A percentile compares a stretch with the other conserved stretches of the same genome.
Evolutionary conservation across 208 protist species (phyloP).

Genomic region (Leishmania turanica): DNA sequence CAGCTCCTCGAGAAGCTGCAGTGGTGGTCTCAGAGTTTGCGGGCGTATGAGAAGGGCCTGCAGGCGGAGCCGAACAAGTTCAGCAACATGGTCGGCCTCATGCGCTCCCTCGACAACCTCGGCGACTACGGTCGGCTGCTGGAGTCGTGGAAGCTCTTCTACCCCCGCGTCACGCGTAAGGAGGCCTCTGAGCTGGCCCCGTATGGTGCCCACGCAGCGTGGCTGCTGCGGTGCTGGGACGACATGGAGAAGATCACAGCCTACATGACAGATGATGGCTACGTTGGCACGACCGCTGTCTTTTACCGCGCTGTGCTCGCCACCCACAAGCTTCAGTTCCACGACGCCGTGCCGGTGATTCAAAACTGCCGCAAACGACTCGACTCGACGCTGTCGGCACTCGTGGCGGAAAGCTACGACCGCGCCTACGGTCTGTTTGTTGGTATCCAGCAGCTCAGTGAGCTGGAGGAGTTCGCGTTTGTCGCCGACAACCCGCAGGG

Average conservation of each 20-base stretch:
- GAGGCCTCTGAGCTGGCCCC: slow-evolving; percentile 90
- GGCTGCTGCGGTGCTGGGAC: slow-evolving; percentile 94
- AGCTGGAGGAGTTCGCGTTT: slow-evolving; percentile 98
- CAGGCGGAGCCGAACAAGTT: slow-evolving; percentile 84
- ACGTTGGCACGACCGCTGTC: slow-evolving; percentile 85
- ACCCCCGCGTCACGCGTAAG: slow-evolving; percentile 61
- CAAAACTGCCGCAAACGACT: slow-evolving; percentile 90
- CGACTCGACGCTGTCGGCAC: slow-evolving; percentile 95
- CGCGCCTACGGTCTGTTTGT: slow-evolving; percentile 98
- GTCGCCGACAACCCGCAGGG: slow-evolving; percentile 71
- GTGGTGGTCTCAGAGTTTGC: slow-evolving; percentile 98
- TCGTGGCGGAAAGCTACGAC: slow-evolving; percentile 98
- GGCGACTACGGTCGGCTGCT: slow-evolving; percentile 94
- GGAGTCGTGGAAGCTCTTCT: slow-evolving; percentile 78
- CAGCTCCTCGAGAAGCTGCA: slow-evolving; percentile 97
- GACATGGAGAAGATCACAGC: slow-evolving; percentile 93
- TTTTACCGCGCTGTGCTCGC: slow-evolving; percentile 94
- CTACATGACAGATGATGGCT: slow-evolving; percentile 89
- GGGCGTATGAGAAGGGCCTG: slow-evolving; percentile 85
- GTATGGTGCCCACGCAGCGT: slow-evolving; percentile 95
- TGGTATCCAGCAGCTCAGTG: slow-evolving; percentile 97
- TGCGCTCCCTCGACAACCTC: slow-evolving; percentile 97
- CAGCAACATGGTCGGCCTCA: slow-evolving; percentile 92
- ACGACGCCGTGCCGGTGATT: slow-evolving; percentile 92
- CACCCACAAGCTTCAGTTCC: slow-evolving; percentile 72